These are phyloP conservation scores for Isabelozyma rhagii DNA, from an alignment of 805 yeast species.

Conservation along the genomic window DNA sequence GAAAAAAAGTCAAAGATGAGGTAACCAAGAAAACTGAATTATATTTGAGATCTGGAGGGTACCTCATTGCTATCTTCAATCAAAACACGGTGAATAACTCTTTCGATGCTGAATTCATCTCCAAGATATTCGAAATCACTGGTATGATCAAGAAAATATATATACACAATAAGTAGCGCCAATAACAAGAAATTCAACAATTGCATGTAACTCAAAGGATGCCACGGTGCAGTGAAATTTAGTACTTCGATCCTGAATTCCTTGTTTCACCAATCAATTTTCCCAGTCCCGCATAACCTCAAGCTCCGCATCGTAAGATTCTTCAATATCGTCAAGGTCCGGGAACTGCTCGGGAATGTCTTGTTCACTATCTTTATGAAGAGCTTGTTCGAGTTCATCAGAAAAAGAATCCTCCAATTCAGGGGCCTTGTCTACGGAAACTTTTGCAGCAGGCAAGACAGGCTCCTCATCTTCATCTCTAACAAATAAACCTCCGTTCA, in stretches of 20 bases:
- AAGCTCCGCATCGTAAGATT: constrained; percentile 8
- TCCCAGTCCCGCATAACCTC: constrained; percentile 2
- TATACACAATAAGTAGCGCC: constrained; percentile 13
- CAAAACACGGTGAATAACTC: constrained; percentile 13
- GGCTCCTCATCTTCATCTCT: constrained; percentile 12
- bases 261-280: background rate
- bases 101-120: constrained; percentile 36
- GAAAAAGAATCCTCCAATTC: constrained; percentile 19
- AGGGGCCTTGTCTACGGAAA: background rate
- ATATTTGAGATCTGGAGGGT: constrained; percentile 51
- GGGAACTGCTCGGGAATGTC: background rate
- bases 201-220: too few species aligned
- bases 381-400: constrained; percentile 12
- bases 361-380: background rate
- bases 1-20: constrained; percentile 8
- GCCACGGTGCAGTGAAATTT: too few species aligned
- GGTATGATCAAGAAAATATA: constrained; percentile 48
- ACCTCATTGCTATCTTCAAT: constrained; percentile 45
- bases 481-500: constrained; percentile 28
- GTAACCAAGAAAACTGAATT: constrained; percentile 32
- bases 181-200: background rate
- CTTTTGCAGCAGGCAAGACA: background rate
- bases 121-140: constrained; percentile 45
- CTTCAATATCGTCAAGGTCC: background rate
- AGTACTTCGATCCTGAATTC: too few species aligned